Evolutionary conservation across 1,139 yeast genomes (phyloP), one percentile per base, ranked within the genome.

Genomic region (Blastobotrys aristatus): DNA sequence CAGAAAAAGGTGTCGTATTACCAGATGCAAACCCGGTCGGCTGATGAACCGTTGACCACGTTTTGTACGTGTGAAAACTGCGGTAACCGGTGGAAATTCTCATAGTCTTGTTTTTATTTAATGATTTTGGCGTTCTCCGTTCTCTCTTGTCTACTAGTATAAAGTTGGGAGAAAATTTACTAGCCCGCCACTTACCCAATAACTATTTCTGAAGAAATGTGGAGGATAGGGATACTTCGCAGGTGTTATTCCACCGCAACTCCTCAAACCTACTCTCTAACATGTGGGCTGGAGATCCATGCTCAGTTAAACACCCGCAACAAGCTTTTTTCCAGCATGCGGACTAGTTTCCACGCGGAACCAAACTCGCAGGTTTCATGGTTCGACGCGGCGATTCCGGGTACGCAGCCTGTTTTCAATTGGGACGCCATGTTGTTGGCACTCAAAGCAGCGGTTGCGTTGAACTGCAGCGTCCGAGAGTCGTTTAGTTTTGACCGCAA

Each of bases 11-110:
- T 92, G 33, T 86, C 96, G 59, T 92, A 92, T 67, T 92, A 89
- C 69, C 98, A 92, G 71, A 79, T 92, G 85, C 98, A 92, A 73
- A 92, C 98, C 34, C 76, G 98, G 68, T 86, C 96, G 50, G 98
- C 98, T 22, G 98, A 92, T 79, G 98, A 92, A 69, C 98, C 98
- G 52, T 77, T 92, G 63, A 92, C 98, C 7, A 92, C 98, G 2
- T 92, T 92, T 65, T 92, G 97, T 72, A 90, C 97, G 1, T 92
- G 97, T 72, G 97, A 90, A 63, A 86, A 82, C 58, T 92, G 98
- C 73, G 97, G 97, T 57, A 88, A 92, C 65, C 79, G 97, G 68
- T 92, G 97, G 97, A 90, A 92, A 69, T 90, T 90, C 64, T 57
- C 63, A 40, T 65, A 53, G 44, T 35, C 18, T 8, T 7, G 13